phyloP scores from a whole-genome alignment of 495 filamentous ascomycete genomes.

The Trichocladium uniseriatum region DNA sequence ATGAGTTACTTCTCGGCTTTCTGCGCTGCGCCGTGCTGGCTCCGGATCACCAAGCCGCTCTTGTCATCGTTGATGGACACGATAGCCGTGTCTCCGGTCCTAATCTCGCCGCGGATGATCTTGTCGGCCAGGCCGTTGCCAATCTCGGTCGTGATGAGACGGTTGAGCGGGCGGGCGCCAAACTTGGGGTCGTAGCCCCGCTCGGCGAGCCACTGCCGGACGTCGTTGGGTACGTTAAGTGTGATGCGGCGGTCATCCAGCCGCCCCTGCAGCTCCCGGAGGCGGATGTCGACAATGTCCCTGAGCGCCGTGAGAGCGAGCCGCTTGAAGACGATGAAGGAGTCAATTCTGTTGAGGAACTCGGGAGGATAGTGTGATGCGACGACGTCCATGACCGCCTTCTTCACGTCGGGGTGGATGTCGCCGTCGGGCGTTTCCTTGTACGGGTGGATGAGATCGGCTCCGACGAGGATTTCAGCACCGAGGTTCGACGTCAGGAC shows the following conservation, averaged over 20 bases:
- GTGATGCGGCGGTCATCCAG: slow-evolving; percentile 79
- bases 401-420: slow-evolving; percentile 58
- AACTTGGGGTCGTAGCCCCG: slow-evolving; percentile 84
- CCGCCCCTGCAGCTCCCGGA: slow-evolving; percentile 74
- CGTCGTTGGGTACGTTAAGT: slow-evolving; percentile 57
- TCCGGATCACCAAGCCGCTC: slow-evolving; percentile 37
- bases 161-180: slow-evolving; percentile 87
- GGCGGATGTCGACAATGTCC: slow-evolving; percentile 88
- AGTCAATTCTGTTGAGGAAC: slow-evolving; percentile 93
- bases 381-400: slow-evolving; percentile 85
- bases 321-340: slow-evolving; percentile 90
- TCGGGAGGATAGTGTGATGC: slow-evolving; percentile 71
- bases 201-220: slow-evolving; percentile 78
- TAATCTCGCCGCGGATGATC: slow-evolving; percentile 80
- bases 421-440: slow-evolving; percentile 52
- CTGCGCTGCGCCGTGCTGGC: not conserved
- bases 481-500: slow-evolving; percentile 93
- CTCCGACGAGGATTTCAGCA: slow-evolving; percentile 59
- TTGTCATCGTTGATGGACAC: slow-evolving; percentile 54
- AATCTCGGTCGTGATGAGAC: slow-evolving; percentile 80
- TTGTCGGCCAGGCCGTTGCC: slow-evolving; percentile 81
- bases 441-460: slow-evolving; percentile 46
- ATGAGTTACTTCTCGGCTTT: not conserved
- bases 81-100: slow-evolving; percentile 58
- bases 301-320: slow-evolving; percentile 68